Conservation (phyloP, 305 asterid genomes). For the Nicotiana rustica region DNA sequence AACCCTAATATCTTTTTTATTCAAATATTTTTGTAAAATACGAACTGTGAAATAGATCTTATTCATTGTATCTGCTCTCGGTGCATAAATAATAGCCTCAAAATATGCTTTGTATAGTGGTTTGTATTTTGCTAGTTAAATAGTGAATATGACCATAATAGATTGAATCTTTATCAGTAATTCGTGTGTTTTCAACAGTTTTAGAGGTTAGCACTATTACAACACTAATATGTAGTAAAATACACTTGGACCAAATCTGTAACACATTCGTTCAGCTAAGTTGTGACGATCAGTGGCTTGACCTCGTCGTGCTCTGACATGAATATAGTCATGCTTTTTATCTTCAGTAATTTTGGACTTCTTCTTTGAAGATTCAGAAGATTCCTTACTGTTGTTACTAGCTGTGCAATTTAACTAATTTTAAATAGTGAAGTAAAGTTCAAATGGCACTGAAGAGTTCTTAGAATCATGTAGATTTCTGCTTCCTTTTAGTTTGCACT, state of each 20-base stretch:
- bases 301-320: constrained; percentile 92
- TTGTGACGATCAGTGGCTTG: constrained; percentile 97
- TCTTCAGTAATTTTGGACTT: constrained; percentile 55
- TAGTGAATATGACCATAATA: not conserved
- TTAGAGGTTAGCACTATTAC: not conserved
- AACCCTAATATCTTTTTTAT: not conserved
- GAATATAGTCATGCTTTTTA: constrained; percentile 77
- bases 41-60: not conserved
- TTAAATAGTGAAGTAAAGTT: too few relatives aligned
- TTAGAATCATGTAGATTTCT: too few relatives aligned
- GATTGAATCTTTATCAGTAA: not conserved
- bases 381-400: constrained; percentile 45
- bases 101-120: not conserved
- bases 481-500: too few relatives aligned
- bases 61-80: not conserved
- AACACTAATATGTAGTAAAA: not conserved
- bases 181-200: not conserved
- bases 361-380: constrained; percentile 49
- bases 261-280: constrained; percentile 87
- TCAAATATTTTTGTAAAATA: not conserved
- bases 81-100: not conserved
- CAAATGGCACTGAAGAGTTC: too few relatives aligned
- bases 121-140: constrained; percentile 1
- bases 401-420: too few relatives aligned
- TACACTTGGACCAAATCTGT: not conserved